These are phyloP conservation scores for Flueggea neowawraea DNA, from an alignment of 441 rosid genomes.

Conservation along the genomic window DNA sequence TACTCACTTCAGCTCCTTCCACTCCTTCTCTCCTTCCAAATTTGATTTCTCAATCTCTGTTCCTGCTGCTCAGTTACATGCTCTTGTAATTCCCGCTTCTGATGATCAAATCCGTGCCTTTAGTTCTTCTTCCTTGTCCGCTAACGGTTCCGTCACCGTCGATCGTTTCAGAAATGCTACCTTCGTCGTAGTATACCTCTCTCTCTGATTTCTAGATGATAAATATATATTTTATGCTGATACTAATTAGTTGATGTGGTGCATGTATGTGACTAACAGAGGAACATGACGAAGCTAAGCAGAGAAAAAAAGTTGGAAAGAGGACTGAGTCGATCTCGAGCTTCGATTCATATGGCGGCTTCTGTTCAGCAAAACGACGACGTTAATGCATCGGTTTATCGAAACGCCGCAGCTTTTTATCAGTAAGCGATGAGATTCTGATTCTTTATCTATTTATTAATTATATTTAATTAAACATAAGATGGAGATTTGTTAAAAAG, in stretches of 20 bases:
- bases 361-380: constrained; percentile 18
- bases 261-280: constrained; percentile 20
- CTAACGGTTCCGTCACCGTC: neutral
- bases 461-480: too few relatives aligned
- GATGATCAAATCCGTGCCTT: constrained; percentile 24
- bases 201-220: neutral
- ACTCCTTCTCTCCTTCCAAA: constrained; percentile 9
- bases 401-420: constrained; percentile 52
- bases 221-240: too few relatives aligned
- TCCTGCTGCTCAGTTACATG: constrained; percentile 24
- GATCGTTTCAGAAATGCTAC: constrained; percentile 12
- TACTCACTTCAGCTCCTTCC: neutral
- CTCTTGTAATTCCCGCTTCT: constrained; percentile 12
- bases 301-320: constrained; percentile 36
- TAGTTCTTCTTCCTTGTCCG: neutral
- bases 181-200: neutral
- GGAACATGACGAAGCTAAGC: constrained; percentile 27
- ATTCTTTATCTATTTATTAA: too few relatives aligned
- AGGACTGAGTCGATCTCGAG: constrained; percentile 74
- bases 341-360: constrained; percentile 52
- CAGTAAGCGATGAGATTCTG: constrained; percentile 42
- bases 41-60: constrained; percentile 6
- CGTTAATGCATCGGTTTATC: constrained; percentile 35
- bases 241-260: neutral
- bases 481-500: too few relatives aligned